Evolutionary conservation across 1,139 yeast species (phyloP).

Genomic region (Hansenula anomala): DNA sequence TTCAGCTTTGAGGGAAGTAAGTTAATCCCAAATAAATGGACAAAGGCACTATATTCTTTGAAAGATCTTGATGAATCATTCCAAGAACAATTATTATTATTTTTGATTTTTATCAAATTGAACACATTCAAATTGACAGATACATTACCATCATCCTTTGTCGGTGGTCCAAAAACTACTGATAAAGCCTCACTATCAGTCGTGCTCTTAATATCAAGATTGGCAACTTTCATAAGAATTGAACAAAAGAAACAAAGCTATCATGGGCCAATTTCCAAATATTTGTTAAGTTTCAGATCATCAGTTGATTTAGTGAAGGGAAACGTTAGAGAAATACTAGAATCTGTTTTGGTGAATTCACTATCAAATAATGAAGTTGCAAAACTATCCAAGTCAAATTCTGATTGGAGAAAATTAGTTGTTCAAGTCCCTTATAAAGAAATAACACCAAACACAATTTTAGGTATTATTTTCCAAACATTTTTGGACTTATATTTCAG

Average conservation of each 20-base stretch:
- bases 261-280: constrained; percentile 67
- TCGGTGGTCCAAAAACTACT: constrained; percentile 29
- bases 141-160: constrained; percentile 25
- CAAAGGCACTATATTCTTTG: constrained; percentile 40
- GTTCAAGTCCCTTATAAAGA: constrained; percentile 55
- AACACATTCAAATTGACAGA: constrained; percentile 33
- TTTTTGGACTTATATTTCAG: constrained; percentile 11
- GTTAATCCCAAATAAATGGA: constrained; percentile 48
- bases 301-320: constrained; percentile 50
- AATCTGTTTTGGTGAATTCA: constrained; percentile 47
- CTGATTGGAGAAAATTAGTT: constrained; percentile 56
- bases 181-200: constrained; percentile 28
- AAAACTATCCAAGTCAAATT: constrained; percentile 35
- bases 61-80: constrained; percentile 23
- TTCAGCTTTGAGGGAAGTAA: constrained; percentile 33
- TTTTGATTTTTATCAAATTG: constrained; percentile 41
- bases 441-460: constrained; percentile 15
- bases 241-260: constrained; percentile 54
- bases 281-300: constrained; percentile 62
- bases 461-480: constrained; percentile 14
- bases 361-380: constrained; percentile 51
- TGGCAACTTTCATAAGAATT: constrained; percentile 51
- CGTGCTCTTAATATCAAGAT: constrained; percentile 49
- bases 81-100: constrained; percentile 35
- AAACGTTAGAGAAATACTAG: constrained; percentile 51